Evolutionary conservation across 345 rosid genomes (phyloP).

Genomic region (Toxicodendron radicans): DNA sequence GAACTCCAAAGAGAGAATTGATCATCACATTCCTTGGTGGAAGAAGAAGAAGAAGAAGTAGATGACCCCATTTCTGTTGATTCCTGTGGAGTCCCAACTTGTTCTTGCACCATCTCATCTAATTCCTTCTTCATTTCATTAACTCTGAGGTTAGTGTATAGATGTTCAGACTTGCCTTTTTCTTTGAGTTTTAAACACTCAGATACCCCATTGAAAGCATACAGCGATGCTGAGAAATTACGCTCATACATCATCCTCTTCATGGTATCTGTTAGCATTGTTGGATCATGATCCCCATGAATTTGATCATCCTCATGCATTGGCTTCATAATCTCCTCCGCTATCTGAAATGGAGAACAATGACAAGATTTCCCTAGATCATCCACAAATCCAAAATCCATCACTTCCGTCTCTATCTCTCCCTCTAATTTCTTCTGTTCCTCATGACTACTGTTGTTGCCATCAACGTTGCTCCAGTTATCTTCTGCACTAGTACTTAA

Average conservation of each 20-base stretch:
- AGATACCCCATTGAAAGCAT: conserved; percentile 45
- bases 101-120: not conserved
- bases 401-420: conserved; percentile 10
- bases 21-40: conserved; percentile 18
- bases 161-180: not conserved
- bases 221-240: conserved; percentile 48
- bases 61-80: conserved; percentile 14
- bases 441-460: not conserved
- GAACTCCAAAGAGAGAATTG: conserved; percentile 30
- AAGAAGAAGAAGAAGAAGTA: conserved; percentile 15
- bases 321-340: conserved; percentile 41
- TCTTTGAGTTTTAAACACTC: conserved; percentile 36
- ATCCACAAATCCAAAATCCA: conserved; percentile 31
- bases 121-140: not conserved
- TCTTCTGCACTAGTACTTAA: conserved; percentile 6
- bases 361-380: not conserved
- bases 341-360: conserved; percentile 41
- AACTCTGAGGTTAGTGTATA: conserved; percentile 3
- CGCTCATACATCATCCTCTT: conserved; percentile 36
- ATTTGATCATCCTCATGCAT: conserved; percentile 11
- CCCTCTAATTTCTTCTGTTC: not conserved
- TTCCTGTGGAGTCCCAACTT: conserved; percentile 11
- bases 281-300: conserved; percentile 10
- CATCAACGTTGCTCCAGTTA: not conserved
- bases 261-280: conserved; percentile 30